Base-by-base conservation (phyloP, 345 rosid genomes). In the Salix udensis region DNA sequence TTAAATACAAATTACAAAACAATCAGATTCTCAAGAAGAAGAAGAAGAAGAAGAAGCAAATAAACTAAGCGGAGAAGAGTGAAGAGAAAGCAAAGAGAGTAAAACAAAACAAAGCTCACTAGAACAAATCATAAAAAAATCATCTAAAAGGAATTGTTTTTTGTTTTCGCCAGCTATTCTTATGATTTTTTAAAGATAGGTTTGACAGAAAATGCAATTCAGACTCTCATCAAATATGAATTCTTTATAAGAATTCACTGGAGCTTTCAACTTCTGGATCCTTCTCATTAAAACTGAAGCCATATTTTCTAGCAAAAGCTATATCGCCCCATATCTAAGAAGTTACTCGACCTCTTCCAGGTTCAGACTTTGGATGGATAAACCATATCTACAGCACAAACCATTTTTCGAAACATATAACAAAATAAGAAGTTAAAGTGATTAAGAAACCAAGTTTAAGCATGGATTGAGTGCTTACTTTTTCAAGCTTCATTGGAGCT, bases 401-500 rank as follows among this genome's bases (percentile, higher is more conserved):
- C 79, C 50, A 77, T 76, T 69, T 77, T 76, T 64, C 76, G 80
- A 83, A 69, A 31, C 48, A 66, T 7, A 70, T 55, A 53, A 31
- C 62, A 66, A 58, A 52, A 66, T 6, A 48, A 70, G 48, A 62
- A 64, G 18, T 58, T 30, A 39, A 77, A 48, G 74, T 6, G 52
- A 15, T 65, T 19, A 78, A 42, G 34, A 67, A 72, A 68, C 73
- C 82, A 77, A 61, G 68, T 74, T 68, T 70, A 78, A 40, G 61
- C 52, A 76, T 77, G 70, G 82, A 77, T 78, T 53, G 77, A 74
- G 64, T 65, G 75, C 79, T 81, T 85, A 85, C 91, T 74, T 88
- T 82, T 31, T 79, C 87, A 86, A 62, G 82, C 82, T 80, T 87
- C 78, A 70, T n/a, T 10, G 77, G 79, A 83, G 75, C 75, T 67